Base-by-base conservation (phyloP, 2,329 filamentous ascomycete genomes). In the Teratosphaeria epicoccoides region DNA sequence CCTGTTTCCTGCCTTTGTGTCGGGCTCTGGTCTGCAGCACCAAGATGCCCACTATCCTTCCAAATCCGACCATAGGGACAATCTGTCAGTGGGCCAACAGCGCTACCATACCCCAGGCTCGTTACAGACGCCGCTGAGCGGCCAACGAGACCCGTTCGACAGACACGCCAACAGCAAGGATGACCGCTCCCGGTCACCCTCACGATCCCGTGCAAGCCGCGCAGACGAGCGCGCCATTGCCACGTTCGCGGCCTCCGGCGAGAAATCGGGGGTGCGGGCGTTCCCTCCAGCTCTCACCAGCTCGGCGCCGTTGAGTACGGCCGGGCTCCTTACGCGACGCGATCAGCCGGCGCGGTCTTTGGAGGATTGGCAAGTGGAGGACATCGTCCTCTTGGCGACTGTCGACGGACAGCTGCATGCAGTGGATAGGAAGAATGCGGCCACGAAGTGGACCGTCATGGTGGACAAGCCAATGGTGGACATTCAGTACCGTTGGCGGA, bases 281-380 rank as follows among this genome's bases (percentile, higher is more conserved):
- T 48, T 48, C 88, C 87, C 86, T 82, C 81, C 82, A 82, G 82
- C 82, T 62, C 46, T 28, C 7, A 46, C 23, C 52, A 59, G 66
- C 78, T 55, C 63, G 57, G 61, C 14, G 20, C 12, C 49, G 43
- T 47, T 24, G 14, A 45, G 63, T 55, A 80, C 79, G 73, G 79
- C 77, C 68, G 73, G 69, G 64, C 66, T 74, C 52, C 80, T 85
- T 76, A 84, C 87, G 86, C 86, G 84, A 84, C 33, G 33, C 33
- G 33, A 40, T 40, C 85, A 87, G 70, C 78, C 79, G 85, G 91
- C 89, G 90, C 90, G 91, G 83, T 94, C 85, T 79, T 79, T 97
- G 81, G 85, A 90, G 81, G 91, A 96, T 76, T 97, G 91, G 91
- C 88, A 96, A 86, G 90, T 96, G 75, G 91, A 97, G 87, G 90